These are phyloP conservation scores for Flammula alnicola DNA, from an alignment of 1,284 basidiomycete species.

Conservation along the genomic window DNA sequence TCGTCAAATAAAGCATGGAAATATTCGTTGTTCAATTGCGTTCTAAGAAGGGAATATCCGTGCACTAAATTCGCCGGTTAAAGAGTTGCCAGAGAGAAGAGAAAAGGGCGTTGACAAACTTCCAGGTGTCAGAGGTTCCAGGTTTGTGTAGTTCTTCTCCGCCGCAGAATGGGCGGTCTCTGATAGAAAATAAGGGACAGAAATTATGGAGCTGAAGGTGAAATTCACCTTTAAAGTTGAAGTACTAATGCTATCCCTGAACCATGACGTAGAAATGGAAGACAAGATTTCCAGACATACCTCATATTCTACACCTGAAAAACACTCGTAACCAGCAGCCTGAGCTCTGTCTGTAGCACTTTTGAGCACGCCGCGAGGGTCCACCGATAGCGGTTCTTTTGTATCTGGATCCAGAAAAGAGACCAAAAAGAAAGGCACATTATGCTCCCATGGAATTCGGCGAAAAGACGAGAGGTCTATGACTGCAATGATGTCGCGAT, in stretches of 20 bases:
- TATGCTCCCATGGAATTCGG: conserved; percentile 90
- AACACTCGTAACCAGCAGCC: conserved; percentile 59
- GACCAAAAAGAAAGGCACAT: conserved; percentile 92
- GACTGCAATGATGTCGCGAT: conserved; percentile 83
- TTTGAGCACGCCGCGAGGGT: conserved; percentile 84
- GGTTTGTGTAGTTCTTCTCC: conserved; percentile 78
- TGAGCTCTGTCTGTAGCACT: conserved; percentile 57
- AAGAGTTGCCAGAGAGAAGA: background rate
- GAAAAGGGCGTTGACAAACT: conserved; percentile 59
- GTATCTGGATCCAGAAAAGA: conserved; percentile 89
- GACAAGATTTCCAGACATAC: conserved; percentile 44
- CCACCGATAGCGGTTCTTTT: conserved; percentile 74
- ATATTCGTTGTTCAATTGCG: conserved; percentile 88
- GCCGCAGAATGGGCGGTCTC: conserved; percentile 80
- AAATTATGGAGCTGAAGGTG: background rate
- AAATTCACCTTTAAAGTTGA: conserved; percentile 83
- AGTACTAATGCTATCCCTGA: conserved; percentile 69
- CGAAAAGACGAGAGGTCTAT: conserved; percentile 88
- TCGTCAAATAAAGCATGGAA: conserved; percentile 90
- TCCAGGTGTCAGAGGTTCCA: conserved; percentile 87
- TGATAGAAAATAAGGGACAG: conserved; percentile 32
- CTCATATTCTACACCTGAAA: conserved; percentile 92
- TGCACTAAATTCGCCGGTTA: conserved; percentile 65
- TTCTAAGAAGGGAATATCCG: conserved; percentile 89
- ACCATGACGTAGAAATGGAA: background rate